Evolutionary conservation across 2,329 filamentous ascomycete species (phyloP).

Genomic region (Didymella lethalis): DNA sequence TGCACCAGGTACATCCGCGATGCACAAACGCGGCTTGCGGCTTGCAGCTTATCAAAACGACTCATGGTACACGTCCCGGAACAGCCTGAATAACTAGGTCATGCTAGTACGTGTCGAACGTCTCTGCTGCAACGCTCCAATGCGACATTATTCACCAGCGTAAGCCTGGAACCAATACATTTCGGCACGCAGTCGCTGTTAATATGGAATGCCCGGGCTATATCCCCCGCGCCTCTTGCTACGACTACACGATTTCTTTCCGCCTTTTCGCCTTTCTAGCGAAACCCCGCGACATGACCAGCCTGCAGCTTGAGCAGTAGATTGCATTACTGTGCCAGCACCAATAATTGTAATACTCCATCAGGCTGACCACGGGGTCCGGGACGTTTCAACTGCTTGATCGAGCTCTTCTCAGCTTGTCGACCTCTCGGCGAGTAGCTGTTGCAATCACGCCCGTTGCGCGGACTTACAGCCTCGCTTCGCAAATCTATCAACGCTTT

Average conservation of each 20-base stretch:
- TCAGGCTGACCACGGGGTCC: neutral
- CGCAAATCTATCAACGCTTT: neutral
- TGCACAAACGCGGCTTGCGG: constrained; percentile 19
- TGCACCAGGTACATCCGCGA: constrained; percentile 7
- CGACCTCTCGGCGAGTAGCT: constrained; percentile 6
- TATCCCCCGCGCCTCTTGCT: neutral
- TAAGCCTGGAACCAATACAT: constrained; percentile 6
- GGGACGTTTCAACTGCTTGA: neutral
- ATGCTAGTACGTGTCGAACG: neutral
- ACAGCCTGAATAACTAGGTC: constrained; percentile 10
- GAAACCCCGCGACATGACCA: neutral
- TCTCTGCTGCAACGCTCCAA: constrained; percentile 26
- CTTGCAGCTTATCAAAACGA: constrained; percentile 18
- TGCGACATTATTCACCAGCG: constrained; percentile 20
- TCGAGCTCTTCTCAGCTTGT: neutral
- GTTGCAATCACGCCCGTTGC: constrained; percentile 5
- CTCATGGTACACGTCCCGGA: constrained; percentile 5
- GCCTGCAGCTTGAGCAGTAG: neutral
- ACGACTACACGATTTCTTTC: neutral
- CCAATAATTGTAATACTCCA: constrained; percentile 3
- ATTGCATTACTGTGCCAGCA: neutral
- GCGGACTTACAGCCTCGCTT: constrained; percentile 1
- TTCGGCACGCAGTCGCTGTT: neutral
- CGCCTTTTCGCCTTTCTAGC: neutral
- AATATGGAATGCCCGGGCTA: constrained; percentile 11